Evolutionary conservation across 1,284 basidiomycete genomes (phyloP), one percentile per base, ranked within the genome.

Genomic region (Papiliotrema nemorosa): DNA sequence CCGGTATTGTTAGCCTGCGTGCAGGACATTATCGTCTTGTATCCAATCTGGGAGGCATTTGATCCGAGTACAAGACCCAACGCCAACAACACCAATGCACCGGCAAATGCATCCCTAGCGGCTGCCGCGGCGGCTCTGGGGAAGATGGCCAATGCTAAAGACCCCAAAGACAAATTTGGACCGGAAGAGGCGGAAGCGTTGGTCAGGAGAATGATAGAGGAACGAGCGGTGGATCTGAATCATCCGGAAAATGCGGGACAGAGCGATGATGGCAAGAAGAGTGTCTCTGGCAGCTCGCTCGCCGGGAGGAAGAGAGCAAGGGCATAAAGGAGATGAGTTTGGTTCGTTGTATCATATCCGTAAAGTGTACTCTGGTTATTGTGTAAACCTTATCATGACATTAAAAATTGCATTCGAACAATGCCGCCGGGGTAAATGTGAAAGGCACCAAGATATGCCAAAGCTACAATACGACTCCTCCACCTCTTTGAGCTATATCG

Each of bases 21-120:
- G 0, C 92, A 97, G 70, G 88, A 96, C 72, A 90, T 97, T 60
- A 80, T 97, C 47, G 81, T 85, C 3, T 73, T 90, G n/a, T 97
- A 96, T 67, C 82, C 85, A 5, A 78, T 92, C 0, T 94, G 90
- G 89, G 85, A 88, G 48, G 77, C 82, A 12, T 88, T 92, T 37
- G 71, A 71, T 53, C 69, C 69, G n/a, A 27, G 49, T 34, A 31
- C 34, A 14, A 26, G 29, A n/a, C 14, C 27, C 7, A 35, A 41
- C 16, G 49, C 24, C 21, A 25, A 21, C 16, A 27, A 22, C 16
- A 31, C 39, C 2, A 33, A 27, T 16, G 24, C 24, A 14, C 22
- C 33, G 12, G 34, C 44, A 14, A 9, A 18, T 5, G 47, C 20
- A 5, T 24, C 39, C 18, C 5, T 27, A 3, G 45, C 44, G 9